Base-by-base conservation (phyloP, 1,139 yeast species). In the Candida dubliniensis region DNA sequence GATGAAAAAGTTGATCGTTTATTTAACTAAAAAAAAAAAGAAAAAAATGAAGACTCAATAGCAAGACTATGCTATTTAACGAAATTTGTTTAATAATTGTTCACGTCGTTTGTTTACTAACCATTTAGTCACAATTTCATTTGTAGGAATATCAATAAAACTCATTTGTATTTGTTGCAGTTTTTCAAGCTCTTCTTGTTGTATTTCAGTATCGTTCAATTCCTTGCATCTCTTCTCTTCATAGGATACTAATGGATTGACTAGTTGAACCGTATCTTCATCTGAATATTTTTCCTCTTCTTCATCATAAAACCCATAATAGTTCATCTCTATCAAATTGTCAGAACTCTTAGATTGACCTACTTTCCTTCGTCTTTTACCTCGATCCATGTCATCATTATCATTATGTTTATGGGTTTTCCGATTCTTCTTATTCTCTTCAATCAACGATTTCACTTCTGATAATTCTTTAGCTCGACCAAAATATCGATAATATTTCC, bases 381-480 rank as follows among this genome's bases (percentile, higher is more conserved):
- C 50, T 57, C 5, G 23, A 18, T 18, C 23, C 23, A 18, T 3
- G 23, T 18, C 47, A 54, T 63, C 42, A 50, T 53, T 54, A 23
- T 52, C 53, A 11, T 56, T 46, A 31, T 50, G 51, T 27, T 48
- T 44, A 14, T 50, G 57, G 1, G 31, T 47, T 46, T 44, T 53
- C 42, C 48, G 30, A 45, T 43, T 45, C 45, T 29, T 43, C 35
- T 34, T 34, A 10, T 64, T 64, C 36, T 65, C 60, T 46, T 74
- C 68, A 27, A 84, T 54, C 31, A 81, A 52, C 48, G 77, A 76
- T 48, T 79, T 76, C 3, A 85, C 91, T 52, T 88, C 96, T 0
- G 91, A 87, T 11, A 90, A 64, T 38, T 88, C 95, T 43, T 80
- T 74, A 0, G 96, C 96, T 40, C 96, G 65, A 0, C 97, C 97